Base-by-base conservation (phyloP, 1,139 yeast genomes). In the Debaryomyces coudertii region DNA sequence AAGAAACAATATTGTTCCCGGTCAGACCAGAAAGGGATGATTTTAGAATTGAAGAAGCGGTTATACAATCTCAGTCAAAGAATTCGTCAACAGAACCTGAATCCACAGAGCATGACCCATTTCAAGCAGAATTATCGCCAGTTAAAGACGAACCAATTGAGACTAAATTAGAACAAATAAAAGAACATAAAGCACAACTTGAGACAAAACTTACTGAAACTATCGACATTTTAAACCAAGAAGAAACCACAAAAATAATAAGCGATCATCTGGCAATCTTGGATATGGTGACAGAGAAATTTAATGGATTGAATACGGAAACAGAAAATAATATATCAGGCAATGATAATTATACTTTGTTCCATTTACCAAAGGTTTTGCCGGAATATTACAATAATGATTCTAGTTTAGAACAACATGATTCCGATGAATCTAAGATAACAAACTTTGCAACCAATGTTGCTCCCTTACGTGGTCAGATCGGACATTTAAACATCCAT, bases 401-500 rank as follows among this genome's bases (percentile, higher is more conserved):
- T 5, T 12, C 33, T 29, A 9, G 11, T 11, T 9, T 44, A 18
- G 44, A 40, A 11, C 41, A 44, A 8, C 51, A 48, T 3, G 47
- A 54, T 16, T 57, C 45, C 14, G 54, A 56, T 25, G 51, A 46
- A 18, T 8, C 23, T 14, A 27, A 27, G 7, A 24, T 8, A 14
- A 43, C 47, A 9, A 35, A 50, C 20, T 47, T 53, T 15, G 49
- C 56, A 11, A 46, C 60, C 1, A 39, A 38, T 12, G 47, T 27
- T 27, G 51, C 41, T 27, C 40, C 40, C 8, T 50, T 48, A 52
- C 66, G 48, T 29, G 97, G 97, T 1, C 74, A 75, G 47, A 77
- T 89, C 18, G 97, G 97, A 4, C 75, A 77, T 24, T 60, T 90
- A 34, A 80, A 92, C 49, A 73, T 87, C 44, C 97, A 90, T 63